phyloP scores from a whole-genome alignment of 1,139 yeast species.

The Candida glucosophila region DNA sequence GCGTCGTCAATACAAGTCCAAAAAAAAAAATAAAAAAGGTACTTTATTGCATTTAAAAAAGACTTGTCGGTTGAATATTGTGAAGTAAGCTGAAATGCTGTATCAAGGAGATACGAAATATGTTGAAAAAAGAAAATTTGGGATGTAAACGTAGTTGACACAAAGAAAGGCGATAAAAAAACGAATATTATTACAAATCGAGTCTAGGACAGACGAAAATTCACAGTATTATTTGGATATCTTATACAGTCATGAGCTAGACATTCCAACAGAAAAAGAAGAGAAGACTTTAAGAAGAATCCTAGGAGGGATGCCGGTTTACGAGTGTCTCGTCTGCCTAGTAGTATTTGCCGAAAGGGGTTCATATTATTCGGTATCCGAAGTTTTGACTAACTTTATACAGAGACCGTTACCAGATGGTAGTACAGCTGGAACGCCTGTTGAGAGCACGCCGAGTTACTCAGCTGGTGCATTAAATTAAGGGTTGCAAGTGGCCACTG shows the following conservation, averaged over 20 bases:
- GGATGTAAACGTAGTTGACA: too few species aligned
- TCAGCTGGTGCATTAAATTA: constrained; percentile 31
- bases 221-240: constrained; percentile 22
- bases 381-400: constrained; percentile 33
- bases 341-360: constrained; percentile 41
- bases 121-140: too few species aligned
- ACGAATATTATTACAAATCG: too few species aligned
- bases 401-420: constrained; percentile 43
- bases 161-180: too few species aligned
- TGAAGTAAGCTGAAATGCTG: too few species aligned
- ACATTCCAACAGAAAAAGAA: constrained; percentile 35
- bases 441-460: constrained; percentile 18
- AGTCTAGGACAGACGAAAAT: too few species aligned
- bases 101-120: too few species aligned
- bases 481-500: constrained; percentile 32
- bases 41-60: too few species aligned
- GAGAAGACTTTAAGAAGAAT: constrained; percentile 31
- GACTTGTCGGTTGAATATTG: too few species aligned
- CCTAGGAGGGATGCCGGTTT: constrained; percentile 19
- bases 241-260: constrained; percentile 24
- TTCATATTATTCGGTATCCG: constrained; percentile 35
- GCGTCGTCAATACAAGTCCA: too few species aligned
- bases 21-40: too few species aligned
- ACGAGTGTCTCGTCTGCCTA: constrained; percentile 27
- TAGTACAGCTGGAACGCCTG: constrained; percentile 38